Percentiles rank a stretch among this genome's conserved stretches.
These are phyloP conservation scores for Cyberlindnera sargentensis DNA, from an alignment of 805 yeast species.

Conservation along the genomic window DNA sequence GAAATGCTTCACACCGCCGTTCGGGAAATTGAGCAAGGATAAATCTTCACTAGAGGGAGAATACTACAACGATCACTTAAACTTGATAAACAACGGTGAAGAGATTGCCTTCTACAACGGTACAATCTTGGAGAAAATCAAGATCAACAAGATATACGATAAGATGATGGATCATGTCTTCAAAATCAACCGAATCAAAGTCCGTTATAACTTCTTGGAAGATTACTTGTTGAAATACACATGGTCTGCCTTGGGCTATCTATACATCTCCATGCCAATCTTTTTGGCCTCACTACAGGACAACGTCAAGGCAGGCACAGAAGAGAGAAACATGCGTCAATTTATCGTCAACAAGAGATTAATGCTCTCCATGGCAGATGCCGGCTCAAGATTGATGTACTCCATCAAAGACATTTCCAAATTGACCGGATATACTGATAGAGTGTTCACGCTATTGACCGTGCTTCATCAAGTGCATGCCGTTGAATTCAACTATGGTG, in stretches of 20 bases:
- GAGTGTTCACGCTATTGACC: slow-evolving; percentile 72
- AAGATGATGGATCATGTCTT: slow-evolving; percentile 49
- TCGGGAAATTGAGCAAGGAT: slow-evolving; percentile 66
- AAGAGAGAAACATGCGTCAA: slow-evolving; percentile 67
- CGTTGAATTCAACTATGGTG: slow-evolving; percentile 32
- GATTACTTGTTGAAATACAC: slow-evolving; percentile 83
- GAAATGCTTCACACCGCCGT: slow-evolving; percentile 73
- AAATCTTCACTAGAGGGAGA: slow-evolving; percentile 82
- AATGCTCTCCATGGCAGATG: slow-evolving; percentile 88
- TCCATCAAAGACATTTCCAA: slow-evolving; percentile 90
- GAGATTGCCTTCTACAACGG: slow-evolving; percentile 95
- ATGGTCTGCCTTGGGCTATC: slow-evolving; percentile 94
- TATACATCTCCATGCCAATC: slow-evolving; percentile 86
- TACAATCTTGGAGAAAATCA: slow-evolving; percentile 64
- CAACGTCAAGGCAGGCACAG: slow-evolving; percentile 22
- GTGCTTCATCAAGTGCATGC: slow-evolving; percentile 80
- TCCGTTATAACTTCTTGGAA: slow-evolving; percentile 67
- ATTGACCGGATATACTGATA: slow-evolving; percentile 82
- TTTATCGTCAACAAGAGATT: slow-evolving; percentile 87
- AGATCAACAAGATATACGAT: slow-evolving; percentile 52
- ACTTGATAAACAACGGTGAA: slow-evolving; percentile 82
- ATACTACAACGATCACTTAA: slow-evolving; percentile 79
- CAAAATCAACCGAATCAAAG: slow-evolving; percentile 49
- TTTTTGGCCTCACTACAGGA: slow-evolving; percentile 44
- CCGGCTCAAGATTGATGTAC: slow-evolving; percentile 91